Base-by-base conservation (phyloP, 2,329 filamentous ascomycete species). In the Xylariales sp. region DNA sequence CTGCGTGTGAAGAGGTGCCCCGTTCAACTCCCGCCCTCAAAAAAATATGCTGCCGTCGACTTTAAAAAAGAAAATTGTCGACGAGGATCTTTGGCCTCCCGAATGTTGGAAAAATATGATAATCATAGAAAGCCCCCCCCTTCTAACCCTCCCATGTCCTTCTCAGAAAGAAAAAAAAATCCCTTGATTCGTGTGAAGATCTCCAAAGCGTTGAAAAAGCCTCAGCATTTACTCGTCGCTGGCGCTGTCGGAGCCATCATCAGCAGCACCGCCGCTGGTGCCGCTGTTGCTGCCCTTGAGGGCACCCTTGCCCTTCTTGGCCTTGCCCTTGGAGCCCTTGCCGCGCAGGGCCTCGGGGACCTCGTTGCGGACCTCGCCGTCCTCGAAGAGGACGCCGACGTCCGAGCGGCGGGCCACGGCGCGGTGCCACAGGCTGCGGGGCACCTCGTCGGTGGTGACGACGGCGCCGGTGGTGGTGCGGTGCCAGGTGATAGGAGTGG, bases 291-390 rank as follows among this genome's bases (percentile, higher is more conserved):
- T 45, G 11, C 51, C 50, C 41, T 53, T 52, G 43, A 54, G 40
- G 34, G 54, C 50, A 12, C 57, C 62, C 51, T 66, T 66, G 32
- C 62, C 59, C 45, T 57, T 61, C 49, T 59, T 65, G 21, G 56
- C 60, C 55, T 64, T 67, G 13, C 53, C 60, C 53, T 66, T 67
- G 7, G 50, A 53, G 12, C 63, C 62, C 49, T 67, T 67, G 4
- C 65, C 64, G 11, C 65, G 55, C 17, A 68, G 46, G 16, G 52
- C 61, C 15, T 62, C 55, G 0, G 65, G 65, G 1, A 69, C 55
- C 45, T 69, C 66, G 48, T 66, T 67, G 31, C 56, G 57, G 15
- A 66, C 60, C 47, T 62, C 53, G 8, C 66, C 66, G 38, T 67
- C 54, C 52, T 69, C 65, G 42, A 61, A 66, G 29, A 69, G 48